Conservation (phyloP, 768 basidiomycete genomes). For the Pulveroboletus sp. region DNA sequence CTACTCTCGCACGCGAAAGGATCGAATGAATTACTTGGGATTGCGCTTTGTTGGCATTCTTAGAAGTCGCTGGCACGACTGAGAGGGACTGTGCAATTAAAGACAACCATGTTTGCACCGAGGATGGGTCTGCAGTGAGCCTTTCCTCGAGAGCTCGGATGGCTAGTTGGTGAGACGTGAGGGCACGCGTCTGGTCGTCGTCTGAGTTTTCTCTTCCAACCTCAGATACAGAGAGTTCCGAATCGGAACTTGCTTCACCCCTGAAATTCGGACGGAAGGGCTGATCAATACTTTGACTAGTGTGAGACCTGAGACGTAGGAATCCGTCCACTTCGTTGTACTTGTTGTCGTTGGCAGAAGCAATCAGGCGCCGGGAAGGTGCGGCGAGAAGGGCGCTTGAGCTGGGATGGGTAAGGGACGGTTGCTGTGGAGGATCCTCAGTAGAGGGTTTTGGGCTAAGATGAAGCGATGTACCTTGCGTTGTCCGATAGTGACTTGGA, state of each 20-base stretch:
- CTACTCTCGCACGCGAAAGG: constrained; percentile 56
- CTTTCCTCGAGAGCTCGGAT: constrained; percentile 55
- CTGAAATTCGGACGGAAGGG: constrained; percentile 50
- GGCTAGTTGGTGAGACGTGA: constrained; percentile 55
- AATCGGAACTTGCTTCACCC: constrained; percentile 27
- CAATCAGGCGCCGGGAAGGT: constrained; percentile 44
- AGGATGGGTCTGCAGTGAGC: constrained; percentile 47
- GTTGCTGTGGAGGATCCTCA: constrained; percentile 31
- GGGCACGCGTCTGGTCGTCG: constrained; percentile 28
- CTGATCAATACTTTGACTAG: constrained; percentile 30
- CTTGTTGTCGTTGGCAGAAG: constrained; percentile 36
- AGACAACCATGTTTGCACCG: constrained; percentile 55
- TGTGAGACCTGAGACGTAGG: constrained; percentile 49
- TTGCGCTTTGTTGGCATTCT: constrained; percentile 63
- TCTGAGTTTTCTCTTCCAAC: constrained; percentile 34
- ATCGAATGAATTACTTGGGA: constrained; percentile 69
- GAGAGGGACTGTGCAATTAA: constrained; percentile 61
- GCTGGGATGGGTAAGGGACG: constrained; percentile 53
- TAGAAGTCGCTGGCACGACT: constrained; percentile 55
- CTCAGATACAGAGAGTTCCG: constrained; percentile 32
- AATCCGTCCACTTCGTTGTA: constrained; percentile 67
- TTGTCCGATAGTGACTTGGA: constrained; percentile 49
- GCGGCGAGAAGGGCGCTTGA: constrained; percentile 50
- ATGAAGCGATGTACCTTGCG: constrained; percentile 36
- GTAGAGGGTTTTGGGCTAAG: constrained; percentile 1